These are phyloP conservation scores for Colletotrichum endophyticum DNA, from an alignment of 2,329 filamentous ascomycete species.

Conservation along the genomic window DNA sequence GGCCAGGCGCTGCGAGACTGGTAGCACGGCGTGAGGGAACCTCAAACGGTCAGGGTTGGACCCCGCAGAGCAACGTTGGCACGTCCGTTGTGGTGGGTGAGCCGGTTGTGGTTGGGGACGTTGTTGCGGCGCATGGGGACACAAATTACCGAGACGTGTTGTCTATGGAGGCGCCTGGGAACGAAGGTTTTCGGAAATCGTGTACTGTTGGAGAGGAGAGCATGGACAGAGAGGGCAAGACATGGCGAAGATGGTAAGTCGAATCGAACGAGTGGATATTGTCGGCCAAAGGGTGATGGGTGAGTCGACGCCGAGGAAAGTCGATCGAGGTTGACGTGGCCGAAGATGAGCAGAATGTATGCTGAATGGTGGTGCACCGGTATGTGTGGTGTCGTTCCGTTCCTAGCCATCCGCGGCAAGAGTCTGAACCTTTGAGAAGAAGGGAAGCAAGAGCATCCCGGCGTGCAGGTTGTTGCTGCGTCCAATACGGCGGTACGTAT, in stretches of 20 bases:
- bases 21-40: not conserved
- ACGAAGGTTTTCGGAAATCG: not conserved
- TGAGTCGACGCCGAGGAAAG: not conserved
- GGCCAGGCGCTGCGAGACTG: not conserved
- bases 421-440: not conserved
- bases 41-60: constrained; percentile 5
- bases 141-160: not conserved
- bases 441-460: not conserved
- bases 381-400: not conserved
- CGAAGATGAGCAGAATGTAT: not conserved
- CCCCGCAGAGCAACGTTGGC: constrained; percentile 15
- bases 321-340: constrained; percentile 15
- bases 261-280: not conserved
- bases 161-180: not conserved
- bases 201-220: not conserved
- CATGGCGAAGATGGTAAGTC: not conserved
- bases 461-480: not conserved
- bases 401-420: not conserved
- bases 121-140: not conserved
- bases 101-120: not conserved
- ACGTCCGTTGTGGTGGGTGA: not conserved
- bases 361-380: not conserved
- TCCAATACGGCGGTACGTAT: not conserved
- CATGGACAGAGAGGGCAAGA: not conserved
- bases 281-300: not conserved